Evolutionary conservation across 495 filamentous ascomycete species (phyloP).

Genomic region (Neurospora sp.): DNA sequence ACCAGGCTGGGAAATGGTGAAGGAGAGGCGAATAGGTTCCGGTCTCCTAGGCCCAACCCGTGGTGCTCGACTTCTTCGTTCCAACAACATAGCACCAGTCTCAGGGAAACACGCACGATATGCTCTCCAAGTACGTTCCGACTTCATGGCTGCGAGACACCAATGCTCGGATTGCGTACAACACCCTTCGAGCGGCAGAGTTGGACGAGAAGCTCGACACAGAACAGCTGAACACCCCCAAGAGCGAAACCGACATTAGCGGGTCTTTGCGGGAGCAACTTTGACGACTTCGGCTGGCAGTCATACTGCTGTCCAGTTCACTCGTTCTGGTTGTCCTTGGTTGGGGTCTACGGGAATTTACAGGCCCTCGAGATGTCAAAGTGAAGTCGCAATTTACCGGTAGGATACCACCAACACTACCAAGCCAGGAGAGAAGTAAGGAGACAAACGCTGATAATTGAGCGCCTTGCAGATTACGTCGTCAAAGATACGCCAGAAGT

Average conservation of each 20-base stretch:
- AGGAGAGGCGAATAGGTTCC: background rate
- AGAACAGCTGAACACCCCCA: background rate
- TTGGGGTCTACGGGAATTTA: background rate
- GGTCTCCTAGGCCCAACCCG: background rate
- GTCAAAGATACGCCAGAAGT: background rate
- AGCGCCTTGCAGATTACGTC: background rate
- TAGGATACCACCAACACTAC: background rate
- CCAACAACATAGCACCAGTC: no score
- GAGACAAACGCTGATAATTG: background rate
- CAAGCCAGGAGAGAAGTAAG: background rate
- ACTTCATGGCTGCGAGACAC: background rate
- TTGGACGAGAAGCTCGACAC: background rate
- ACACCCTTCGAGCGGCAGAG: background rate
- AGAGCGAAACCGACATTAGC: background rate
- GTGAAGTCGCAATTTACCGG: background rate
- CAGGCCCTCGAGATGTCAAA: background rate
- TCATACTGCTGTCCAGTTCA: background rate
- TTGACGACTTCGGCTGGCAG: background rate
- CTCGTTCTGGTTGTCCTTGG: background rate
- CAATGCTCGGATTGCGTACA: background rate
- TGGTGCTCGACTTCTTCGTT: background rate
- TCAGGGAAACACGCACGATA: background rate
- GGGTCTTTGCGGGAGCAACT: background rate
- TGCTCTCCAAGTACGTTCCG: background rate
- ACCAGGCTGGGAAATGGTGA: background rate